Evolutionary conservation across 805 yeast genomes (phyloP).

Genomic region (Blastobotrys americana): DNA sequence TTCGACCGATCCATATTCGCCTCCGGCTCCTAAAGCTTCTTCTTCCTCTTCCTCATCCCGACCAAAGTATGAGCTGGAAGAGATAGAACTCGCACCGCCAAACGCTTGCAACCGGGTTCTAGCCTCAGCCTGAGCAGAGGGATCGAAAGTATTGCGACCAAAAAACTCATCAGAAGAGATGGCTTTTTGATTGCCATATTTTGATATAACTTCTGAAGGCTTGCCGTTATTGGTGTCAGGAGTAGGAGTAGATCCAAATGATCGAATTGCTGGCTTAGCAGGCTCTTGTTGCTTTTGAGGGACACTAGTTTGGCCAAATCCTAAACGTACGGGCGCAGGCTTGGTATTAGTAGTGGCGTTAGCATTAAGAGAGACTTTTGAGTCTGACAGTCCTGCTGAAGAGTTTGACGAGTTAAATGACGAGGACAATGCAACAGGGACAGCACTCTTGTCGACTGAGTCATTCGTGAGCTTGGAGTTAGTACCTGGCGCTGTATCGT

Average conservation of each 20-base stretch:
- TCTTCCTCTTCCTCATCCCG: constrained; percentile 53
- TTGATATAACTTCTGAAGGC: constrained; percentile 32
- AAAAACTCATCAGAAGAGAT: constrained; percentile 93
- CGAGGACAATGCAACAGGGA: neutral
- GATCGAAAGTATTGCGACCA: constrained; percentile 81
- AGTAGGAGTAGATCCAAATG: constrained; percentile 13
- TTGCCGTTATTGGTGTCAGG: constrained; percentile 9
- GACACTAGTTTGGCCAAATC: constrained; percentile 75
- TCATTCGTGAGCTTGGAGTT: neutral
- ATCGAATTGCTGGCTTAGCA: constrained; percentile 9
- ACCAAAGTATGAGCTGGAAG: constrained; percentile 89
- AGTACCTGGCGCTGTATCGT: constrained; percentile 9
- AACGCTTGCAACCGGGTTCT: constrained; percentile 70
- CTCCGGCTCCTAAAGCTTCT: constrained; percentile 26
- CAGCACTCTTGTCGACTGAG: neutral
- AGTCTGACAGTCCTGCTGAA: constrained; percentile 2
- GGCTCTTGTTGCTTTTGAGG: constrained; percentile 1
- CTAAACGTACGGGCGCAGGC: constrained; percentile 39
- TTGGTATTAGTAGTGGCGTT: constrained; percentile 5
- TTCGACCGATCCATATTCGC: constrained; percentile 40
- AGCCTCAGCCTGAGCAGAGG: constrained; percentile 72
- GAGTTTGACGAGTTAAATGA: constrained; percentile 5
- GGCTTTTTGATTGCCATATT: constrained; percentile 85
- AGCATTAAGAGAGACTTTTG: constrained; percentile 2
- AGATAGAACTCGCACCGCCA: constrained; percentile 81